These are phyloP conservation scores for Austropuccinia psidii DNA, from an alignment of 1,284 basidiomycete genomes.

Conservation along the genomic window DNA sequence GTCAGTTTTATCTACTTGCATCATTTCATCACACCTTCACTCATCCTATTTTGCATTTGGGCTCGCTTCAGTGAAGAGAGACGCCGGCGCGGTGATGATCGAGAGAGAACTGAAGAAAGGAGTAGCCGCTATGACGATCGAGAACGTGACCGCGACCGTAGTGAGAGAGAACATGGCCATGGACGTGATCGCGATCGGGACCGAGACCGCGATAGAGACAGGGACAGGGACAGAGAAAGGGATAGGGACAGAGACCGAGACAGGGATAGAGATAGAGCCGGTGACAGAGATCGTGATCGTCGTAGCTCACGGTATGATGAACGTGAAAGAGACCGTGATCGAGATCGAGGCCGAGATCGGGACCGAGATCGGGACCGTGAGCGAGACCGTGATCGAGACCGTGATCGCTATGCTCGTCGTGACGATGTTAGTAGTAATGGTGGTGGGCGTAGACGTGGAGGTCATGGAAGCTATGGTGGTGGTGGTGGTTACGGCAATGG, in stretches of 20 bases:
- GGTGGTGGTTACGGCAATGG: conserved; percentile 44
- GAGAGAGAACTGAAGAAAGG: conserved; percentile 49
- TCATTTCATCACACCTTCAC: background rate
- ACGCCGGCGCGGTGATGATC: conserved; percentile 16
- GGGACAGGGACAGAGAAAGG: conserved; percentile 46
- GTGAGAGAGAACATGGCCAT: conserved; percentile 52
- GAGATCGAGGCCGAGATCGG: conserved; percentile 48
- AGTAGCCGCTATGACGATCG: conserved; percentile 44
- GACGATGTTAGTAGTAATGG: conserved; percentile 49
- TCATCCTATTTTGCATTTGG: background rate
- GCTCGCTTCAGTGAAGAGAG: conserved; percentile 17
- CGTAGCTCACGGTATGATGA: conserved; percentile 34
- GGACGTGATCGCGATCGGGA: conserved; percentile 49
- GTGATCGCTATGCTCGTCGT: conserved; percentile 38
- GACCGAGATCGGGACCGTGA: conserved; percentile 40
- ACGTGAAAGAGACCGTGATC: conserved; percentile 48
- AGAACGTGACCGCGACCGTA: conserved; percentile 44
- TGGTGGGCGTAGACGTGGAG: conserved; percentile 47
- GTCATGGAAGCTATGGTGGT: conserved; percentile 43
- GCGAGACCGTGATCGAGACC: conserved; percentile 36
- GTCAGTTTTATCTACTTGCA: background rate
- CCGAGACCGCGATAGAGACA: conserved; percentile 42
- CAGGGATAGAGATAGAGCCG: conserved; percentile 39
- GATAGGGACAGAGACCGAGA: conserved; percentile 44
- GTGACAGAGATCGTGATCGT: conserved; percentile 41